Conservation (phyloP, 768 basidiomycete genomes). For the Suillus fuscotomentosus region DNA sequence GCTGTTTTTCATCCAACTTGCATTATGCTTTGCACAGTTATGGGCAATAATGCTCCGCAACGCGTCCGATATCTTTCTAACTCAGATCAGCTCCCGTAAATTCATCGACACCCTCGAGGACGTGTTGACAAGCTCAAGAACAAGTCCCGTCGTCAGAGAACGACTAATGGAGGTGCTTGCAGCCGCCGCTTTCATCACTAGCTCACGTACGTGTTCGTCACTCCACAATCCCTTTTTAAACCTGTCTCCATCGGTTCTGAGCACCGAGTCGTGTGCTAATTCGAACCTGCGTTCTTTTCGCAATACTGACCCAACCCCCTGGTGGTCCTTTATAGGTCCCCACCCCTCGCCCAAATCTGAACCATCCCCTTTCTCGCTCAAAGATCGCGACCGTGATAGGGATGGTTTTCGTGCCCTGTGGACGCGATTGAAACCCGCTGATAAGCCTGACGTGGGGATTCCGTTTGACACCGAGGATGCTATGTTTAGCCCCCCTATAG, state of each 20-base stretch:
- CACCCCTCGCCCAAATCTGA: constrained; percentile 4
- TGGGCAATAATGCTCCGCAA: constrained; percentile 93
- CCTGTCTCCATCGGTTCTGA: neutral
- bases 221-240: neutral
- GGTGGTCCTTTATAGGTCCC: neutral
- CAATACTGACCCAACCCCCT: neutral
- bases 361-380: constrained; percentile 8
- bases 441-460: constrained; percentile 82
- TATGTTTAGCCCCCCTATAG: constrained; percentile 70
- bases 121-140: constrained; percentile 56
- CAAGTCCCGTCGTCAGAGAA: constrained; percentile 79
- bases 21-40: constrained; percentile 41
- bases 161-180: constrained; percentile 79
- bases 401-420: constrained; percentile 72
- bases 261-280: neutral
- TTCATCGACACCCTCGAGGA: constrained; percentile 81
- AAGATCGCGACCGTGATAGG: constrained; percentile 32
- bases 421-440: constrained; percentile 74
- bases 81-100: constrained; percentile 69
- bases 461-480: constrained; percentile 78
- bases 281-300: neutral
- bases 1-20: neutral
- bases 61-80: constrained; percentile 67
- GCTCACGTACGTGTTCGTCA: constrained; percentile 18
- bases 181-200: constrained; percentile 63